Conservation (phyloP, 2,329 filamentous ascomycete genomes). For the Scedosporium boydii region DNA sequence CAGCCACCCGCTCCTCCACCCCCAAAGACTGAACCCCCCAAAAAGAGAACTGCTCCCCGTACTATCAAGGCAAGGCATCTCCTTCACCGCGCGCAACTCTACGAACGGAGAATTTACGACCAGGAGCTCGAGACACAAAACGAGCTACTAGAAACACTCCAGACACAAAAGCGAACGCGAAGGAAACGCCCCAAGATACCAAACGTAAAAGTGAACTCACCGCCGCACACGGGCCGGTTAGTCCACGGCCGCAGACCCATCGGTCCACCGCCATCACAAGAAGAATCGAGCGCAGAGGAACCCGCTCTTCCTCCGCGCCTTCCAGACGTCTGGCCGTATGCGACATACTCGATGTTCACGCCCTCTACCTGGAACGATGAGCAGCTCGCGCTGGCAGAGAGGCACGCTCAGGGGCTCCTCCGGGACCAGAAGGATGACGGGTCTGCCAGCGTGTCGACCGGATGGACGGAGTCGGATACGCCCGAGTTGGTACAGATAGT, state of each 20-base stretch:
- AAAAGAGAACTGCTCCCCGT: no score
- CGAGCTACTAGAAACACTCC: not conserved
- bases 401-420: not conserved
- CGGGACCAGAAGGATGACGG: not conserved
- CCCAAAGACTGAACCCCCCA: no score
- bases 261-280: not conserved
- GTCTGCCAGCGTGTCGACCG: no score
- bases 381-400: not conserved
- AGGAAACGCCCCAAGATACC: not conserved
- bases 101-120: not conserved
- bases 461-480: not conserved
- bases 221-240: not conserved
- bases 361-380: not conserved
- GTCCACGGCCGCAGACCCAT: not conserved
- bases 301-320: not conserved
- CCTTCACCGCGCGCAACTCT: not conserved
- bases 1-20: no score
- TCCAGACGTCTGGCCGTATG: conserved; percentile 1
- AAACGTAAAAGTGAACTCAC: not conserved
- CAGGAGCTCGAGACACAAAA: not conserved
- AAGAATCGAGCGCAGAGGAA: not conserved
- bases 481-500: not conserved
- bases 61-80: not conserved
- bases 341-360: conserved; percentile 3
- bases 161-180: not conserved